Evolutionary conservation across 73 alveolate species (phyloP).

Genomic region (Paramecium primaurelia): DNA sequence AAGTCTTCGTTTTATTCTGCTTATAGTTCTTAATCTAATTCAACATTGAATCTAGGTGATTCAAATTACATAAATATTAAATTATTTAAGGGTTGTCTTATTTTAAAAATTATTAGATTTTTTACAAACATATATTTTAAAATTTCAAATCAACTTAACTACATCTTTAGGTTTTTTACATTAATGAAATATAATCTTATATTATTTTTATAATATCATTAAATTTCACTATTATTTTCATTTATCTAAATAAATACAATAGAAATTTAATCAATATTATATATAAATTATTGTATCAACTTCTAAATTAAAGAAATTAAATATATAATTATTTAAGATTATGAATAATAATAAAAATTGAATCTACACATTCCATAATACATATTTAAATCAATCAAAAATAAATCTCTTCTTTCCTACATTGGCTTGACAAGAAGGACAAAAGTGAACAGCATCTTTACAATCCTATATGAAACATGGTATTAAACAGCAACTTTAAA

Average conservation of each 20-base stretch:
- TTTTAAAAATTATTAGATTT: background rate
- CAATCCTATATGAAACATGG: slow-evolving; percentile 59
- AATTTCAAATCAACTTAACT: background rate
- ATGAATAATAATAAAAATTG: background rate
- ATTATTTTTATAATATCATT: background rate
- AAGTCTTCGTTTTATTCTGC: slow-evolving; percentile 31
- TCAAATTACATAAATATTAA: background rate
- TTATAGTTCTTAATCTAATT: background rate
- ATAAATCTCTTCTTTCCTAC: slow-evolving; percentile 57
- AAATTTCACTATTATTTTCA: background rate
- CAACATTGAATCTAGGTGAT: background rate
- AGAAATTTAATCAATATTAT: background rate
- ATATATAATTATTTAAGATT: background rate
- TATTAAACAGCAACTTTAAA: slow-evolving; percentile 45
- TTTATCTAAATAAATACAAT: too few species aligned
- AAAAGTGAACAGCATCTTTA: slow-evolving; percentile 60
- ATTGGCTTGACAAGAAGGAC: slow-evolving; percentile 33
- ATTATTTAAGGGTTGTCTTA: background rate
- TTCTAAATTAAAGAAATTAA: background rate
- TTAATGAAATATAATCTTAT: background rate
- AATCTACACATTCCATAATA: background rate
- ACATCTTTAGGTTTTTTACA: background rate
- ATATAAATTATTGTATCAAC: too few species aligned
- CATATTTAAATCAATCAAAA: slow-evolving; percentile 37
- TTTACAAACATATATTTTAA: background rate